Evolutionary conservation across 202 grass and related monocot species (phyloP).

Genomic region (Schoenoplectus triqueter): DNA sequence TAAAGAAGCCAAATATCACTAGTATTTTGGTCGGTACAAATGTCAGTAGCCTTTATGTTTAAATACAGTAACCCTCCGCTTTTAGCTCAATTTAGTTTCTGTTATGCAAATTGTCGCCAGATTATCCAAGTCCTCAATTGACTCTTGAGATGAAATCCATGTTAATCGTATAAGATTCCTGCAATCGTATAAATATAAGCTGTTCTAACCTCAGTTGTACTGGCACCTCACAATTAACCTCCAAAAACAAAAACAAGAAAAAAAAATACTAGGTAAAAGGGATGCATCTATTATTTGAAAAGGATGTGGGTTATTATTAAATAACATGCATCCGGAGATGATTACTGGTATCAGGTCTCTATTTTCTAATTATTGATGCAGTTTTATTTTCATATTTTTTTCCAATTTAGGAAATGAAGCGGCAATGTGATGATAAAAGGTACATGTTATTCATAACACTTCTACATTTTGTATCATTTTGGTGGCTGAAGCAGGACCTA

Average conservation of each 20-base stretch:
- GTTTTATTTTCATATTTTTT: conserved; percentile 15
- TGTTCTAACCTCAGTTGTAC: conserved; percentile 9
- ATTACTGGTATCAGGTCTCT: not conserved
- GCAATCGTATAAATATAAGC: not conserved
- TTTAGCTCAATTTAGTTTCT: not conserved
- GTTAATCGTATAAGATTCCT: not conserved
- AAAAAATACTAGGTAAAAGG: not conserved
- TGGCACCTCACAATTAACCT: not conserved
- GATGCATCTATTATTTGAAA: not conserved
- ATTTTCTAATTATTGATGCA: conserved; percentile 8
- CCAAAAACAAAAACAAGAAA: not conserved
- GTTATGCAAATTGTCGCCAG: not conserved
- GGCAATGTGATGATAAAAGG: conserved; percentile 96
- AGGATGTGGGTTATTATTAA: not conserved
- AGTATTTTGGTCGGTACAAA: not conserved
- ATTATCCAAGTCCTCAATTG: not conserved
- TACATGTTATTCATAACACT: conserved; percentile 42
- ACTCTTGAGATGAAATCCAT: not conserved
- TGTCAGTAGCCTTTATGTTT: not conserved
- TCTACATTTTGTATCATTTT: conserved; percentile 11
- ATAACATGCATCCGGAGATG: conserved; percentile 8
- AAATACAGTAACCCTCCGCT: not conserved
- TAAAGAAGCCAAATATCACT: not conserved
- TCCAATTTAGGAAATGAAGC: conserved; percentile 87
- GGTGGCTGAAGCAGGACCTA: not conserved